Evolutionary conservation across 164 flowering plant genomes (phyloP).

Genomic region (Berberis thunbergii): DNA sequence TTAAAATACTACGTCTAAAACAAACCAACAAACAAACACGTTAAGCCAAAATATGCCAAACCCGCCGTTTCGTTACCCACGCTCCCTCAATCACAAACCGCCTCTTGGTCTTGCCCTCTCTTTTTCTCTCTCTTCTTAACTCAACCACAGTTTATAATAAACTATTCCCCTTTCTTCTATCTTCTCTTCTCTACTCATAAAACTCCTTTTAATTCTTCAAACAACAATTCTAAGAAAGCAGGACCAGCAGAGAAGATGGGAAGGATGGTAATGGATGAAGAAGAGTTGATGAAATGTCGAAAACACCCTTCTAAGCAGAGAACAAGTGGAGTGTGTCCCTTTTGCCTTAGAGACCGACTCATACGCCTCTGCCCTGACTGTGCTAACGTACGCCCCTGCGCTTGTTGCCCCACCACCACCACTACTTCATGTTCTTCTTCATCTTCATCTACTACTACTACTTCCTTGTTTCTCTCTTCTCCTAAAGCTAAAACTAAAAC

Average conservation of each 20-base stretch:
- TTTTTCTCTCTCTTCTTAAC: no score
- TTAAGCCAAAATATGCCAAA: no score
- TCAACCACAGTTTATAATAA: no score
- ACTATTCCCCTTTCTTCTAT: no score
- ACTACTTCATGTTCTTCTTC: constrained; percentile 5
- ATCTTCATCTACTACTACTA: constrained; percentile 1
- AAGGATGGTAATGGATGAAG: constrained; percentile 36
- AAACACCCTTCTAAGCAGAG: constrained; percentile 47
- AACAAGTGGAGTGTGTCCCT: constrained; percentile 44
- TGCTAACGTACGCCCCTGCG: constrained; percentile 49
- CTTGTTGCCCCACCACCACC: constrained; percentile 25
- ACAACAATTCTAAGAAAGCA: neutral
- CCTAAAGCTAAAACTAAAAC: neutral
- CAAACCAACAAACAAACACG: no score
- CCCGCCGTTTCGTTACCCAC: no score
- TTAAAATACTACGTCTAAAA: no score
- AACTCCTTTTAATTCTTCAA: neutral
- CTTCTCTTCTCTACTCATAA: no score
- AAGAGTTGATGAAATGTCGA: constrained; percentile 44
- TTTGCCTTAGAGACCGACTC: constrained; percentile 54
- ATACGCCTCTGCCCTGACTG: constrained; percentile 54
- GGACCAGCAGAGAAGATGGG: neutral
- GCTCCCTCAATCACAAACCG: no score
- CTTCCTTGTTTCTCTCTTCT: constrained; percentile 5
- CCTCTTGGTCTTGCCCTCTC: no score